Percentiles rank a stretch among this genome's conserved stretches.
Evolutionary conservation across 495 filamentous ascomycete genomes (phyloP).

Genomic region (Lasiosphaeris hirsuta): DNA sequence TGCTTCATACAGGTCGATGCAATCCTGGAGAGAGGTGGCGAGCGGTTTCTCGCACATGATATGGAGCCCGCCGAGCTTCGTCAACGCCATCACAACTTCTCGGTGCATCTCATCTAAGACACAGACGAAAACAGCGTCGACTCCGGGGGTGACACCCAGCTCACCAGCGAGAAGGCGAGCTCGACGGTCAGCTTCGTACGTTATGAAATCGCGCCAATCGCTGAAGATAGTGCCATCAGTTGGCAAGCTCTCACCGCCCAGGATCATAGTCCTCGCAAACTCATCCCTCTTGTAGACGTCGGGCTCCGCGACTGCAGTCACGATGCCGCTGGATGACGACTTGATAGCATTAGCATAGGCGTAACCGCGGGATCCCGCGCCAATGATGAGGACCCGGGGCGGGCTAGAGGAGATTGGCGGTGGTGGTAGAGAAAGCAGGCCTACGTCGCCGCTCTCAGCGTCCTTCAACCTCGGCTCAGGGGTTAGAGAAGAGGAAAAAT

Average conservation of each 20-base stretch:
- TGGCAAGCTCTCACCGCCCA: conserved; percentile 41
- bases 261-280: conserved; percentile 67
- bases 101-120: conserved; percentile 84
- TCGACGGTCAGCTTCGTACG: conserved; percentile 59
- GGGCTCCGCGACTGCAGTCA: conserved; percentile 81
- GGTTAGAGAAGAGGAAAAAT: neutral
- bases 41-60: conserved; percentile 96
- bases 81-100: conserved; percentile 69
- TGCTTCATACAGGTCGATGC: conserved; percentile 65
- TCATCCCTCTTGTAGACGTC: conserved; percentile 67
- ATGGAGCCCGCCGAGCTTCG: conserved; percentile 63
- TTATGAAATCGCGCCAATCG: conserved; percentile 70
- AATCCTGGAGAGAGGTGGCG: conserved; percentile 71
- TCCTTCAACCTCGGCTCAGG: neutral
- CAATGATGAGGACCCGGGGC: conserved; percentile 73
- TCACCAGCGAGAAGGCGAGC: conserved; percentile 36
- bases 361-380: conserved; percentile 79
- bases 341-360: conserved; percentile 68
- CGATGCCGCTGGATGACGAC: conserved; percentile 56
- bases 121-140: conserved; percentile 85
- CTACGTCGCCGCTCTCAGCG: neutral
- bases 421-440: conserved; percentile 4
- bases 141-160: conserved; percentile 43
- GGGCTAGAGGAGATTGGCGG: conserved; percentile 36
- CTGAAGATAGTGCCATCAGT: conserved; percentile 60